Evolutionary conservation across 2,329 filamentous ascomycete species (phyloP), one percentile per base, ranked within the genome.

Genomic region (Stachybotrys chlorohalonatus): DNA sequence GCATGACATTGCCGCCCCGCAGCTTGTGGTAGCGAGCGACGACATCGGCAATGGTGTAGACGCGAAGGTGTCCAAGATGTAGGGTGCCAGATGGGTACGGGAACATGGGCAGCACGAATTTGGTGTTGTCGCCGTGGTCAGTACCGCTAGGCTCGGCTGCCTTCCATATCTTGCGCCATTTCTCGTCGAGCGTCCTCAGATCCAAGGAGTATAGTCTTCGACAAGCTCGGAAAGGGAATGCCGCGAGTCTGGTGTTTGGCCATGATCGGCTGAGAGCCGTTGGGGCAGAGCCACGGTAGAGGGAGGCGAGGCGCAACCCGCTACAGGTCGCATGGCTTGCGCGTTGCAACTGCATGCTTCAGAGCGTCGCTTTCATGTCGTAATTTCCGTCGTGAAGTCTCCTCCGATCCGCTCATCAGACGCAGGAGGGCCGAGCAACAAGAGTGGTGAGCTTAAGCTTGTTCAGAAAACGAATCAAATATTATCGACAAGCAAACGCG

Each of bases 21-120:
- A 95, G 84, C 31, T 79, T 80, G 63, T 85, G 83, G 66, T 86
- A 95, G 53, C 91, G 82, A 13, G 90, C 84, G 53, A 95, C 73
- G 9, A 92, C 87, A 73, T 96, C 91, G 57, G 90, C 90, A 59
- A 96, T 94, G 45, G 90, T 90, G 74, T 95, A 96, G 52, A 95
- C 90, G 50, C 91, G 85, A 46, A 95, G 75, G 68, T 96, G 91
- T 13, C 91, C 91, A 57, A 95, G 83, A 68, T 96, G 91, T 31
- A 96, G 79, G 32, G 84, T 85, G 32, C 91, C 91, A 0, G 91
- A 95, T 1, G 91, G 91, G 68, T 96, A 96, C 0, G 91, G 91
- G 66, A 95, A 95, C 91, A 96, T 96, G 60, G 91, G 86, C 53
- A 95, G 76, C 58, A 95, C 83, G 68, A 93, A 95, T 69, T 77